phyloP scores from a whole-genome alignment of 2,329 filamentous ascomycete species.

The Aspergillus texensis region DNA sequence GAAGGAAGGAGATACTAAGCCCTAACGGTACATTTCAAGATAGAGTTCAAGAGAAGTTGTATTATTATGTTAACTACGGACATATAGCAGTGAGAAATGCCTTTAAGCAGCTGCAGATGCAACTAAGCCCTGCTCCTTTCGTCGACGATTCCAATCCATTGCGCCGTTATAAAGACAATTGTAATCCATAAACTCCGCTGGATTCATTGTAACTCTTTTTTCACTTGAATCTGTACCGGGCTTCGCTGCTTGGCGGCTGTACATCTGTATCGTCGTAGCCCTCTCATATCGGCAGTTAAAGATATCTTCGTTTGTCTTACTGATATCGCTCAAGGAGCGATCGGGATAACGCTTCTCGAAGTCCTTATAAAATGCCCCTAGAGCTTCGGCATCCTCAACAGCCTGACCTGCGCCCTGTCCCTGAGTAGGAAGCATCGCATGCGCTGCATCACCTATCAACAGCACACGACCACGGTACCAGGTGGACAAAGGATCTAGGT shows the following conservation, averaged over 20 bases:
- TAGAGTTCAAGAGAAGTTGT: background rate
- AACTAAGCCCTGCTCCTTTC: background rate
- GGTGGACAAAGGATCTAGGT: conserved; percentile 29
- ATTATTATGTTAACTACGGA: background rate
- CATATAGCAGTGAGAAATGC: background rate
- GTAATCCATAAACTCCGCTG: conserved; percentile 23
- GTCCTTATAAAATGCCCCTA: conserved; percentile 16
- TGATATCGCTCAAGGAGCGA: background rate
- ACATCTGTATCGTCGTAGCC: conserved; percentile 45
- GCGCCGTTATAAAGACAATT: conserved; percentile 21
- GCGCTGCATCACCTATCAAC: conserved; percentile 43
- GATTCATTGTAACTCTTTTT: conserved; percentile 37
- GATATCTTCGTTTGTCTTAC: conserved; percentile 25
- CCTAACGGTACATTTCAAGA: background rate
- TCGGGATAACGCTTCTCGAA: background rate
- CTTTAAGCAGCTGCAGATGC: background rate
- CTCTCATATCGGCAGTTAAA: conserved; percentile 39
- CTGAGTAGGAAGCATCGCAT: conserved; percentile 45
- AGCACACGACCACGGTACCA: conserved; percentile 26
- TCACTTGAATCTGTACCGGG: conserved; percentile 39
- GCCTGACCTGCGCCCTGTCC: conserved; percentile 48
- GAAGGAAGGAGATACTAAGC: too few species aligned
- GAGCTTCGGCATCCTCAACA: conserved; percentile 45
- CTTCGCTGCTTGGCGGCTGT: conserved; percentile 47
- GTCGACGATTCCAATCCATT: conserved; percentile 10